Base-by-base conservation (phyloP, 2,329 filamentous ascomycete genomes). In the Colletotrichum magnum region DNA sequence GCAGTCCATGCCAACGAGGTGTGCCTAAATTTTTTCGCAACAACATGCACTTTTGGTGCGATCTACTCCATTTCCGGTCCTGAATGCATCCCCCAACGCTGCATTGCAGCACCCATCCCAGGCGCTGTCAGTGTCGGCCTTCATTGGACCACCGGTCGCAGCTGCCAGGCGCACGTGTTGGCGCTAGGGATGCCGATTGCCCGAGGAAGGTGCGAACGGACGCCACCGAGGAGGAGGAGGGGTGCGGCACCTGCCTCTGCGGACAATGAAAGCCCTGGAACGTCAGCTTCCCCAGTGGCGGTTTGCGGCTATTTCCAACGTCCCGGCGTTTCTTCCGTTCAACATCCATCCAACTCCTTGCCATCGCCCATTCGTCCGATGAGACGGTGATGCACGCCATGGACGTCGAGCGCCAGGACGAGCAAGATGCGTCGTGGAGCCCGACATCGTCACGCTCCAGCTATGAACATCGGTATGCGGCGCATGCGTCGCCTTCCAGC, bases 381-480 rank as follows among this genome's bases (percentile, higher is more conserved):
- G 59, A 45, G 36, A 53, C 16, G 39, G 7, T 9, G 48, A 54
- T 62, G 50, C 39, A 32, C 51, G 36, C 48, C 24, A 68, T 68
- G 64, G 65, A 64, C 18, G 21, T 43, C 32, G 65, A 68, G 41
- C 54, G 61, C 48, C 53, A 48, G 21, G 64, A 21, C 39, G 50
- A 47, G 12, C 60, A 47, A 21, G 39, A 59, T 4, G 41, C 21
- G n/a, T 39, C 26, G 13, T 48, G n/a, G 53, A 59, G 32, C 24
- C 32, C 54, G 5, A 16, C 24, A n/a, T 6, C 53, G 5, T 18
- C 32, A 26, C 36, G 10, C 39, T n/a, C n/a, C 18, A 36, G 39
- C n/a, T 45, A 48, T 26, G 15, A 21, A 16, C 28, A 21, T 41
- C 48, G 36, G 1, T 59, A 13, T 9, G 26, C 32, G 32, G 10